Conservation (phyloP, 2,329 filamentous ascomycete genomes). For the Aspergillus viridinutans region DNA sequence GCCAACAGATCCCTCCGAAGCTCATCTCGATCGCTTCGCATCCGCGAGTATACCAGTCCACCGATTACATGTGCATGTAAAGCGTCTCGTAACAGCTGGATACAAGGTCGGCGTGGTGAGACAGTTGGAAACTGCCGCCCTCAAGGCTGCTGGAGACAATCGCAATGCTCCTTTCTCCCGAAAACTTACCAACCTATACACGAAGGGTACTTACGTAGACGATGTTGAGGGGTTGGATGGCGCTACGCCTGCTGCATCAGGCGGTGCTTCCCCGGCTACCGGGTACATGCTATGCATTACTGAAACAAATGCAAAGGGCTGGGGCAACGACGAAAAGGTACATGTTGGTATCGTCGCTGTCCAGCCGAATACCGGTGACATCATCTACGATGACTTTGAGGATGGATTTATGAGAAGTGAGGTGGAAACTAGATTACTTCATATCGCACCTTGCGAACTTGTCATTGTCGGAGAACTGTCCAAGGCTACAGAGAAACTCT, state of each 20-base stretch:
- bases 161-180: constrained; percentile 86
- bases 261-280: constrained; percentile 55
- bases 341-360: constrained; percentile 89
- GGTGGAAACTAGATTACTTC: constrained; percentile 88
- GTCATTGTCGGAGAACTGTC: constrained; percentile 88
- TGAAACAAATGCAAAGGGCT: constrained; percentile 72
- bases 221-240: constrained; percentile 76
- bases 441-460: constrained; percentile 94
- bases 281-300: constrained; percentile 95
- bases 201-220: constrained; percentile 95
- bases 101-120: constrained; percentile 95
- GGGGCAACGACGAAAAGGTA: constrained; percentile 87
- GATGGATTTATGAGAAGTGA: constrained; percentile 97
- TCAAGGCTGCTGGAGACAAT: constrained; percentile 95
- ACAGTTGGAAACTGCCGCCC: constrained; percentile 88
- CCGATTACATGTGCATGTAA: constrained; percentile 86
- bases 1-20: constrained; percentile 70
- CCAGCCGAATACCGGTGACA: constrained; percentile 90
- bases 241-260: constrained; percentile 52
- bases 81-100: constrained; percentile 83
- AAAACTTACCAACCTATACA: constrained; percentile 94
- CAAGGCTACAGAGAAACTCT: constrained; percentile 84
- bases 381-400: constrained; percentile 93
- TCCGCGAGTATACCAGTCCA: constrained; percentile 95
- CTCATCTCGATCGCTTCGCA: constrained; percentile 85